phyloP scores from a whole-genome alignment of 371 early-diverging fungal species.

The Apophysomyces trapeziformis region DNA sequence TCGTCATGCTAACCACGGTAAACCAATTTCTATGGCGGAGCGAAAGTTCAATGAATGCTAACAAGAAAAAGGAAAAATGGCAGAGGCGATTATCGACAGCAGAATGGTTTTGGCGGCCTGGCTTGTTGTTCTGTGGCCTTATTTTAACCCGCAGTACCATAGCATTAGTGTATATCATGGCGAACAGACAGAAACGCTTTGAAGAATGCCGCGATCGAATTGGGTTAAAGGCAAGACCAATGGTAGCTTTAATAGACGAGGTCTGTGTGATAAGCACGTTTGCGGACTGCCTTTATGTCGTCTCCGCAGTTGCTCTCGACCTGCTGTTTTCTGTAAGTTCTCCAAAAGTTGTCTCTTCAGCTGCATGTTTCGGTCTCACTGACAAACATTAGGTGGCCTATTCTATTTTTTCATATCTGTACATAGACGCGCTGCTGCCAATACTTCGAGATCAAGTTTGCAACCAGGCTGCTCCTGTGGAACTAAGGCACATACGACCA shows the following conservation, averaged over 20 bases:
- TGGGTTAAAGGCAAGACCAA: background rate
- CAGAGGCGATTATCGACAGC: conserved; percentile 29
- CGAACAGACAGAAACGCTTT: conserved; percentile 10
- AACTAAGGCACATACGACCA: background rate
- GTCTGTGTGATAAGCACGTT: background rate
- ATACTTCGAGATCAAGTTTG: background rate
- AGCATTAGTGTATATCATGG: conserved; percentile 5
- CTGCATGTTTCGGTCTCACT: background rate
- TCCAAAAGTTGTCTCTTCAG: background rate
- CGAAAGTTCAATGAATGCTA: too few species aligned
- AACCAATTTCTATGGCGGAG: background rate
- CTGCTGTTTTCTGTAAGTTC: background rate
- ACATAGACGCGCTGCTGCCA: background rate
- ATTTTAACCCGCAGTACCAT: conserved; percentile 17
- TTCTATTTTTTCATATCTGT: background rate
- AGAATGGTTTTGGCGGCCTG: conserved; percentile 32
- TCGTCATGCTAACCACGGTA: conserved; percentile 30
- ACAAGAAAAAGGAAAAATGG: background rate
- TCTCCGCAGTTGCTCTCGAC: background rate
- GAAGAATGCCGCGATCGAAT: conserved; percentile 6
- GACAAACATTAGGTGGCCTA: background rate
- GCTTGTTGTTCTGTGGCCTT: conserved; percentile 25
- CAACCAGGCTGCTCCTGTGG: background rate
- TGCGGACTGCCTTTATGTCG: background rate
- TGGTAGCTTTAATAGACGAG: background rate